A percentile compares a stretch with the other conserved stretches of the same genome.
phyloP scores from a whole-genome alignment of 2,329 filamentous ascomycete genomes.

The Anthostomella pinea region DNA sequence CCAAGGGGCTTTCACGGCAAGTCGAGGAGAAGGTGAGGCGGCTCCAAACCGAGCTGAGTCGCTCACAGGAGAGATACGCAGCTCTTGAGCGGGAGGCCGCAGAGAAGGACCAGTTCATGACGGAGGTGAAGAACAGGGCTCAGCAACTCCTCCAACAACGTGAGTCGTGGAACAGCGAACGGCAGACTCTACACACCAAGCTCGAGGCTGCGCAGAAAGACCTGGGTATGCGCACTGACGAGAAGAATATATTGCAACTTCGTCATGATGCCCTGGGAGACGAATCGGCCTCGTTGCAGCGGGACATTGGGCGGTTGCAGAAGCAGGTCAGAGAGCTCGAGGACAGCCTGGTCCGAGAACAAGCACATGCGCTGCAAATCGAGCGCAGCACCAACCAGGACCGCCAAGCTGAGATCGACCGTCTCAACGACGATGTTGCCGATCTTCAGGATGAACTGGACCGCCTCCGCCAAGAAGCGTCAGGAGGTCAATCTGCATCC shows the following conservation, averaged over 20 bases:
- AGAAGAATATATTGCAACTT: constrained; percentile 67
- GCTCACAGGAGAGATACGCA: constrained; percentile 46
- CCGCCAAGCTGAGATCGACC: constrained; percentile 51
- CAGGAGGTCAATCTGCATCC: constrained; percentile 57
- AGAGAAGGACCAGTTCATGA: constrained; percentile 45
- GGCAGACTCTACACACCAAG: constrained; percentile 45
- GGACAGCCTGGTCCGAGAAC: constrained; percentile 44
- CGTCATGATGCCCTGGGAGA: constrained; percentile 65
- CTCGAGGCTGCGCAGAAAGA: constrained; percentile 58
- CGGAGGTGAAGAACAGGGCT: constrained; percentile 42
- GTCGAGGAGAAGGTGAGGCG: constrained; percentile 68
- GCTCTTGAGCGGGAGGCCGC: constrained; percentile 51
- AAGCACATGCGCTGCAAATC: constrained; percentile 62
- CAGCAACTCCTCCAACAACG: constrained; percentile 44
- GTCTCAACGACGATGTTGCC: constrained; percentile 51
- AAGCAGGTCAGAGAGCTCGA: constrained; percentile 24
- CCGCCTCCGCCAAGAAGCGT: constrained; percentile 55
- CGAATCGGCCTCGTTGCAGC: constrained; percentile 66
- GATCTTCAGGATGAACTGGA: constrained; percentile 58
- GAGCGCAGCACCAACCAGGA: constrained; percentile 57
- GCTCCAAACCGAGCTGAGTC: constrained; percentile 64
- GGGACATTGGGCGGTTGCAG: constrained; percentile 48
- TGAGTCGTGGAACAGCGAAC: constrained; percentile 37
- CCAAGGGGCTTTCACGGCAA: constrained; percentile 71
- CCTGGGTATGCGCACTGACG: constrained; percentile 55